Evolutionary conservation across 106 monocot species (phyloP).

Genomic region (Allium cepa): DNA sequence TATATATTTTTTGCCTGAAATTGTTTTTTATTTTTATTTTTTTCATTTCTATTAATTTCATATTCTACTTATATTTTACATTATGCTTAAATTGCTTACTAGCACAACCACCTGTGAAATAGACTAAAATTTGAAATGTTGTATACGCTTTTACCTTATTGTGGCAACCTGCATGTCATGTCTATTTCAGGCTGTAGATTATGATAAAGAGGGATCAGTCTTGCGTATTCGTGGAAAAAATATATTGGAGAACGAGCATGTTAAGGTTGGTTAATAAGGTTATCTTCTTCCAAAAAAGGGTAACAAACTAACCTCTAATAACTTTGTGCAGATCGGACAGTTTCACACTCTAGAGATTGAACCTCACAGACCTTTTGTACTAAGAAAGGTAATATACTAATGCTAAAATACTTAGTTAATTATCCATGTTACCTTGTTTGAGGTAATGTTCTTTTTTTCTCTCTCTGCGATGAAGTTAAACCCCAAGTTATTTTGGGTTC

Average conservation of each 20-base stretch:
- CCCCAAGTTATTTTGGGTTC: too few species aligned
- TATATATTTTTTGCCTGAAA: too few species aligned
- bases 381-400: constrained; percentile 57
- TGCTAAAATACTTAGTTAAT: too few species aligned
- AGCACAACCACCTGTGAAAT: too few species aligned
- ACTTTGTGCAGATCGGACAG: constrained; percentile 70
- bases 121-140: background rate
- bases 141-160: too few species aligned
- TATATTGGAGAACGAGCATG: constrained; percentile 81
- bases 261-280: constrained; percentile 46
- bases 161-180: background rate
- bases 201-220: constrained; percentile 83
- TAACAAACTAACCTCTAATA: too few species aligned
- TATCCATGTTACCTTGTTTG: background rate
- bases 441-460: too few species aligned
- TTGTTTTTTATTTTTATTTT: too few species aligned
- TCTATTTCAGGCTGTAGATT: constrained; percentile 56
- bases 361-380: constrained; percentile 67
- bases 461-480: too few species aligned
- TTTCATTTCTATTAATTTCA: too few species aligned
- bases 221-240: constrained; percentile 90
- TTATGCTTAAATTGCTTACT: too few species aligned
- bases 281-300: background rate
- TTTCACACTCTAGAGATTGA: constrained; percentile 92
- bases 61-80: too few species aligned